Evolutionary conservation across 306 rosid species (phyloP).

Genomic region (Malus orientalis): DNA sequence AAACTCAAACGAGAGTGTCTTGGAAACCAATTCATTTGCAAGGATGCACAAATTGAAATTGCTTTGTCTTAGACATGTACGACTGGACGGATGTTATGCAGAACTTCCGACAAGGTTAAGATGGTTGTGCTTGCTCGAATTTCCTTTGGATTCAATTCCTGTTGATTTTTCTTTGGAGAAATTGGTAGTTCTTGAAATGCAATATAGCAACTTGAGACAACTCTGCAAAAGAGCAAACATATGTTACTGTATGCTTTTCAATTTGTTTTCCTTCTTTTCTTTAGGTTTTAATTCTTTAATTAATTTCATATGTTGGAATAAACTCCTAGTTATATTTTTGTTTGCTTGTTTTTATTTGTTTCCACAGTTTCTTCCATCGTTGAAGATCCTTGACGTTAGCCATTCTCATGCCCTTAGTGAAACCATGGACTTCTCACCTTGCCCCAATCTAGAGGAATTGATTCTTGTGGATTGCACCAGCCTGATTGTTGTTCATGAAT

Average conservation of each 20-base stretch:
- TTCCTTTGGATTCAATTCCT: too few relatives aligned
- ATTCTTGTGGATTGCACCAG: background rate
- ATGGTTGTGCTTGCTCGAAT: too few relatives aligned
- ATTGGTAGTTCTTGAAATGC: too few relatives aligned
- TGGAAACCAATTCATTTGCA: background rate
- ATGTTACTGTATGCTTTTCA: background rate
- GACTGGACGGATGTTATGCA: background rate
- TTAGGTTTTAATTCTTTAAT: background rate
- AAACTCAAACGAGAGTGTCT: too few relatives aligned
- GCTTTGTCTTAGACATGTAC: background rate
- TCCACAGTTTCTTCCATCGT: background rate
- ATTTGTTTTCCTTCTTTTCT: background rate
- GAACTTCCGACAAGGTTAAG: background rate
- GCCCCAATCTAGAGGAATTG: conserved; percentile 3
- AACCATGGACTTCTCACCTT: background rate
- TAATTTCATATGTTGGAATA: background rate
- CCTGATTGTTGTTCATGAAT: background rate
- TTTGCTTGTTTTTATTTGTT: too few relatives aligned
- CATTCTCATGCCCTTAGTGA: background rate
- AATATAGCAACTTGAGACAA: too few relatives aligned
- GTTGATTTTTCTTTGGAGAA: too few relatives aligned
- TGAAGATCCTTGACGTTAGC: conserved; percentile 13
- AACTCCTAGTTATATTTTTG: too few relatives aligned
- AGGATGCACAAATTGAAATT: background rate
- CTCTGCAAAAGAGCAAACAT: too few relatives aligned